A percentile compares a stretch with the other conserved stretches of the same genome.
phyloP scores from a whole-genome alignment of 2,329 filamentous ascomycete species.

The Penicillium sp. region DNA sequence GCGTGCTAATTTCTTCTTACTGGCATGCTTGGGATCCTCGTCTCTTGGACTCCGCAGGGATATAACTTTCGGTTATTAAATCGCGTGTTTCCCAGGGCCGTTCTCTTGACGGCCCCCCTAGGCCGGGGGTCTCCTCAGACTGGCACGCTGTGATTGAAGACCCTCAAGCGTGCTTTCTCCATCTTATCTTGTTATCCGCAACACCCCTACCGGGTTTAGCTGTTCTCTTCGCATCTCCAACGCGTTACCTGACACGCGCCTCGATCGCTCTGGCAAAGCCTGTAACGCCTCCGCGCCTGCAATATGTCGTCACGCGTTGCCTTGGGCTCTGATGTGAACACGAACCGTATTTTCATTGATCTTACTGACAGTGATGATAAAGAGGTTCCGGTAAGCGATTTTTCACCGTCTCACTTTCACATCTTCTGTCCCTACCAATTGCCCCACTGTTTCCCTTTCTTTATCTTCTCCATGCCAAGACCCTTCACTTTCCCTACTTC shows the following conservation, averaged over 20 bases:
- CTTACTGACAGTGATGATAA: not conserved
- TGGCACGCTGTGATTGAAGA: too few species aligned
- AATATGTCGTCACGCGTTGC: slow-evolving; percentile 1
- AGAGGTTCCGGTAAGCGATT: not conserved
- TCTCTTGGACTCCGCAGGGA: too few species aligned
- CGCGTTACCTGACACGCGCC: not conserved
- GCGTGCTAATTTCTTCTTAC: not conserved
- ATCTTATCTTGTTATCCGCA: too few species aligned
- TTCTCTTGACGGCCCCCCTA: too few species aligned
- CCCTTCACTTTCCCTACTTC: not conserved
- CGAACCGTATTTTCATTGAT: slow-evolving; percentile 3
- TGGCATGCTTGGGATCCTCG: not conserved
- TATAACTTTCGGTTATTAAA: too few species aligned
- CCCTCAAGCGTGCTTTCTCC: too few species aligned
- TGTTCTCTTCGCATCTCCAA: not conserved
- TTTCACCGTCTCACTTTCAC: not conserved
- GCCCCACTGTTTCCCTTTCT: not conserved
- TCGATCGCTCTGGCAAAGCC: not conserved
- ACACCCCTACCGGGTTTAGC: too few species aligned
- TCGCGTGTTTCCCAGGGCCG: too few species aligned
- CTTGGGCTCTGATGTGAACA: not conserved
- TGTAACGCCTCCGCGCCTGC: not conserved
- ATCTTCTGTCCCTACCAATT: not conserved
- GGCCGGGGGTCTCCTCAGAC: too few species aligned
- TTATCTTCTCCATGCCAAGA: not conserved